Base-by-base conservation (phyloP, 148 eudicot species). In the Oxyria digyna region DNA sequence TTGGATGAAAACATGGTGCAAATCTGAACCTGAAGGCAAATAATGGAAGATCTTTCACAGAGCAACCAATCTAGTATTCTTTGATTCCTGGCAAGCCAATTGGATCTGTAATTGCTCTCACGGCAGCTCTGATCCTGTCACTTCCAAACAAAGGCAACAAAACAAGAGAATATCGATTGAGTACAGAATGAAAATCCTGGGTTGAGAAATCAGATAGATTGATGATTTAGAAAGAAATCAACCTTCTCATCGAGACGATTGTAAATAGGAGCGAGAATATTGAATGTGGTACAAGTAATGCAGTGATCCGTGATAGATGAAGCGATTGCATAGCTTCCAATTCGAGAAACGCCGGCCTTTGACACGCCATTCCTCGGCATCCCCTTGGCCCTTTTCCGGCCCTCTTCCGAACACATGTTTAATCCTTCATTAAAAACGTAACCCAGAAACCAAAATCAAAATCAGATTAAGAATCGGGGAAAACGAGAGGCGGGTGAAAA, bases 181-280 rank as follows among this genome's bases (percentile, higher is more conserved):
- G 12, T 12, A 24, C 12, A 26, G 5, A 43, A 3, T 20, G 32
- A 54, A 24, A 11, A 54, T 21, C 12, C 2, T 15, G 64, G 64
- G 2, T 5, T 5, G 37, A 59, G 37, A 31, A 59, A 29, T n/a
- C n/a, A n/a, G n/a, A n/a, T 59, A 31, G 18, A 29, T 14, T 6
- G 37, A 59, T 27, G 18, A 6, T 27, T n/a, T 4, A 15, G 15
- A 29, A 59, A 15, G 37, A 59, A 31, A 29, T 6, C n/a, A 59
- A 88, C 99, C 97, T 91, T 78, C 27, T 79, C 69, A 67, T 74
- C 76, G 40, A 95, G 82, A 54, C 97, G 77, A 69, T 95, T 95
- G 83, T 95, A 95, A 65, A 95, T 91, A 8, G 99, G 99, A 29
- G 99, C 99, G 37, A 95, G 89, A 66, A 95, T 95, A 74, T 95